Conservation (phyloP, 2,329 filamentous ascomycete species). For the Aspergillus sergii region DNA sequence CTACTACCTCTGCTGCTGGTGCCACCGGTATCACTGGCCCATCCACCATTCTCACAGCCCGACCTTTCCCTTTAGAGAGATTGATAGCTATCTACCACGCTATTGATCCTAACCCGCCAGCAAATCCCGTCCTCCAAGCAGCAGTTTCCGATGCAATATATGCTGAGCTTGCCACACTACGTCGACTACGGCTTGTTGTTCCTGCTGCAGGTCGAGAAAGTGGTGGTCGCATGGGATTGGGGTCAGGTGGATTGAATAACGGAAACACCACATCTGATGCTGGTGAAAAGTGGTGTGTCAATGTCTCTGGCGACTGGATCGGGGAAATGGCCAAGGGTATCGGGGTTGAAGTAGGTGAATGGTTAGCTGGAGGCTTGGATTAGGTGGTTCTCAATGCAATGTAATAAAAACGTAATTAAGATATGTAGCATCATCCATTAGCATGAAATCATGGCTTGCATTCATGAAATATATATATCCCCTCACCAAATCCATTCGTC, state of each 20-base stretch:
- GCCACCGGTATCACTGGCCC: slow-evolving; percentile 38
- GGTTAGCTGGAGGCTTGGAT: slow-evolving; percentile 43
- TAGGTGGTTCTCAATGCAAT: slow-evolving; percentile 15
- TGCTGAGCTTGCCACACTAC: slow-evolving; percentile 49
- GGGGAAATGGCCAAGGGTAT: slow-evolving; percentile 48
- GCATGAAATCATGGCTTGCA: neutral
- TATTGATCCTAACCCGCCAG: slow-evolving; percentile 49
- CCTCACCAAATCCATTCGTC: slow-evolving; percentile 44
- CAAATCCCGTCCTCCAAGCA: slow-evolving; percentile 38
- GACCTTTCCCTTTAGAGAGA: slow-evolving; percentile 49
- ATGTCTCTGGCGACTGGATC: slow-evolving; percentile 51
- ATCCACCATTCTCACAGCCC: slow-evolving; percentile 44
- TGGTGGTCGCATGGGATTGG: slow-evolving; percentile 28
- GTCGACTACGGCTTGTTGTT: slow-evolving; percentile 49
- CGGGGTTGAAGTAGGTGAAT: slow-evolving; percentile 50
- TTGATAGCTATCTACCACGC: slow-evolving; percentile 52
- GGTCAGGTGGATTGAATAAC: slow-evolving; percentile 30
- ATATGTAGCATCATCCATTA: slow-evolving; percentile 1
- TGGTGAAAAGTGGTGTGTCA: slow-evolving; percentile 52
- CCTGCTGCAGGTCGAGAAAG: slow-evolving; percentile 40
- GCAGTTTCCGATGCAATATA: slow-evolving; percentile 48
- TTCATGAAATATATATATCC: neutral
- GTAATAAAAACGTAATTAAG: neutral
- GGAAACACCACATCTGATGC: slow-evolving; percentile 42
- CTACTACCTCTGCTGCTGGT: slow-evolving; percentile 36